A percentile compares a stretch with the other conserved stretches of the same genome.
These are phyloP conservation scores for Penicillium freii DNA, from an alignment of 2,329 filamentous ascomycete species.

Conservation along the genomic window DNA sequence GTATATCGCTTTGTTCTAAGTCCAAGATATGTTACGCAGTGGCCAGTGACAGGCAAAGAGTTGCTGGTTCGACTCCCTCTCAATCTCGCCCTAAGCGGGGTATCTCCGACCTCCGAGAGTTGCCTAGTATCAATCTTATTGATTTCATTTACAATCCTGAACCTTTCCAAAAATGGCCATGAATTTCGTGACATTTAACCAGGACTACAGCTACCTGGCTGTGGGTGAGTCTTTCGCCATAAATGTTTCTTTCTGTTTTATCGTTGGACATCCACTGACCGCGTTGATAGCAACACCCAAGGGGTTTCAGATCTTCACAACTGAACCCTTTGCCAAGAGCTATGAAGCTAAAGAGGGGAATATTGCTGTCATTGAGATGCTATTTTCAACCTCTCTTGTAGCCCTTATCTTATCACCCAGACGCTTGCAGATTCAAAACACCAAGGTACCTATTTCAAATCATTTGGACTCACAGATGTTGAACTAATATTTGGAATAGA, in stretches of 20 bases:
- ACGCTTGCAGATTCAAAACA: slow-evolving; percentile 94
- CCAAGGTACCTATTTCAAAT: slow-evolving; percentile 65
- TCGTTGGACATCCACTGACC: slow-evolving; percentile 14
- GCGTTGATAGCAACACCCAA: slow-evolving; percentile 71
- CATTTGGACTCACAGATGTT: not conserved
- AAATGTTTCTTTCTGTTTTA: not conserved
- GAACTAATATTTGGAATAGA: slow-evolving; percentile 38
- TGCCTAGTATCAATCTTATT: slow-evolving; percentile 14
- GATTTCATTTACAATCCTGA: not conserved
- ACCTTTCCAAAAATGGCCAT: slow-evolving; percentile 61
- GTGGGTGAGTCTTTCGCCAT: slow-evolving; percentile 63
- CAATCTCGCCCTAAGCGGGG: slow-evolving; percentile 19
- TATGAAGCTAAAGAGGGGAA: slow-evolving; percentile 94
- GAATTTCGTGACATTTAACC: slow-evolving; percentile 99
- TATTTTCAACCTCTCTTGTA: slow-evolving; percentile 96
- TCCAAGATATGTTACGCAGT: slow-evolving; percentile 17
- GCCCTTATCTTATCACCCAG: slow-evolving; percentile 89
- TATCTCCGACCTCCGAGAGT: slow-evolving; percentile 17
- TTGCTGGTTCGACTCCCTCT: slow-evolving; percentile 14
- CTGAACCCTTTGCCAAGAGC: slow-evolving; percentile 91
- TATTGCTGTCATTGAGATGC: slow-evolving; percentile 95
- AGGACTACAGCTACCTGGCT: slow-evolving; percentile 95
- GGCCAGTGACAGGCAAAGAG: slow-evolving; percentile 22
- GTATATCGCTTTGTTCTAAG: not conserved
- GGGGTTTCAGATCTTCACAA: slow-evolving; percentile 95